Conservation (phyloP, 495 filamentous ascomycete genomes). For the Podospora comata region DNA sequence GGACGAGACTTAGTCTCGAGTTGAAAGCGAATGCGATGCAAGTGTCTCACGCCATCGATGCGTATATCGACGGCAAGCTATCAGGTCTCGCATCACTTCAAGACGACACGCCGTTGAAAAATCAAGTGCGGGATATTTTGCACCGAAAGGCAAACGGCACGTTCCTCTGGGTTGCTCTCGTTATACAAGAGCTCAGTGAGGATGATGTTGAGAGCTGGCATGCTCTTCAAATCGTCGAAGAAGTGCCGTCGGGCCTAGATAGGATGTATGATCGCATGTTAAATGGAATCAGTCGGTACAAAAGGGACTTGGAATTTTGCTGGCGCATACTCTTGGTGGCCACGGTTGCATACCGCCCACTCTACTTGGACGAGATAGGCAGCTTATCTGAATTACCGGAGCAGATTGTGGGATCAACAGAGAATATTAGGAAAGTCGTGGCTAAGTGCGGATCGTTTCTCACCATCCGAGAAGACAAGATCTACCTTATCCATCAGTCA, state of each 20-base stretch:
- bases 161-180: conserved; percentile 11
- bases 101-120: neutral
- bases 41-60: conserved; percentile 25
- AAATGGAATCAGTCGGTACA: conserved; percentile 8
- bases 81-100: conserved; percentile 18
- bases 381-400: conserved; percentile 15
- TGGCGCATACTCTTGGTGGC: conserved; percentile 18
- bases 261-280: conserved; percentile 30
- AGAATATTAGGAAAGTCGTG: conserved; percentile 17
- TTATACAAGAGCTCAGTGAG: conserved; percentile 25
- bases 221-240: conserved; percentile 16
- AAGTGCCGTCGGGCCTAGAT: conserved; percentile 23
- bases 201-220: conserved; percentile 12
- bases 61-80: conserved; percentile 39
- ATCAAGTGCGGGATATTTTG: conserved; percentile 7
- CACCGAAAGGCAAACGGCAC: conserved; percentile 25
- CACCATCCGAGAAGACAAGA: conserved; percentile 26
- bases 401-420: neutral
- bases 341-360: conserved; percentile 22
- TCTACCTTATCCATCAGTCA: conserved; percentile 42
- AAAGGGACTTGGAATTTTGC: conserved; percentile 20
- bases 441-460: conserved; percentile 33
- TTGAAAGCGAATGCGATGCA: conserved; percentile 23
- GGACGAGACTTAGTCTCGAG: conserved; percentile 34
- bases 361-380: conserved; percentile 23